Conservation (phyloP, 2,329 filamentous ascomycete genomes). For the Colletotrichum higginsianum region DNA sequence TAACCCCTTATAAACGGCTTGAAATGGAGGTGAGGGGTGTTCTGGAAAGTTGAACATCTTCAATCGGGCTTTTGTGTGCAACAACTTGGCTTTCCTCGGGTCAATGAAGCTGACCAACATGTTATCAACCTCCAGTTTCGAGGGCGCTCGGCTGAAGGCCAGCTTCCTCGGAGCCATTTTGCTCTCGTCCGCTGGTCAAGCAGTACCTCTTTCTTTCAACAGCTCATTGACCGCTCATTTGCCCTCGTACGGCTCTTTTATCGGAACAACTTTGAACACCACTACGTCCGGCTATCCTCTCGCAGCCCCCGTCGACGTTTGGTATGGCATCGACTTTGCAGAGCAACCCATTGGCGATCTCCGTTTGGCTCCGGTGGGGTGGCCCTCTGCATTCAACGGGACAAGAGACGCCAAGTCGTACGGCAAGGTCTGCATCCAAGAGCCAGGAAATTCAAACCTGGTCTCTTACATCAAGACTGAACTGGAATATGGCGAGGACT, state of each 20-base stretch:
- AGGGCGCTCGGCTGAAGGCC: slow-evolving; percentile 1
- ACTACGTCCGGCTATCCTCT: slow-evolving; percentile 29
- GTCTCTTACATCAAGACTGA: slow-evolving; percentile 12
- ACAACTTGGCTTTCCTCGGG: neutral
- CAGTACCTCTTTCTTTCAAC: neutral
- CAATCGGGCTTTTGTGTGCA: neutral
- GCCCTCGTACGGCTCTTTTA: slow-evolving; percentile 8
- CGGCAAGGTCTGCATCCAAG: slow-evolving; percentile 29
- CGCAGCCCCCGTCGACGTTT: slow-evolving; percentile 12
- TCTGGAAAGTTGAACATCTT: neutral
- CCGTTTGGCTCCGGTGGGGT: neutral
- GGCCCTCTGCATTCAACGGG: slow-evolving; percentile 22
- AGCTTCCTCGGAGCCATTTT: neutral
- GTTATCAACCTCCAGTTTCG: neutral
- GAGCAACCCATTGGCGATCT: slow-evolving; percentile 8
- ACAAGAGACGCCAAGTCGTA: slow-evolving; percentile 12
- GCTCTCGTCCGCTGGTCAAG: neutral
- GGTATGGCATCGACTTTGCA: slow-evolving; percentile 31
- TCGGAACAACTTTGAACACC: slow-evolving; percentile 13
- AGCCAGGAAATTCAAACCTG: slow-evolving; percentile 29
- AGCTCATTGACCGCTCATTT: slow-evolving; percentile 2
- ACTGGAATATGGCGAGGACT: slow-evolving; percentile 29
- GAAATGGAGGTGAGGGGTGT: neutral
- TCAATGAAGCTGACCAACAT: neutral
- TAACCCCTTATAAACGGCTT: neutral